Evolutionary conservation across 345 rosid species (phyloP).

Genomic region (Excoecaria agallocha): DNA sequence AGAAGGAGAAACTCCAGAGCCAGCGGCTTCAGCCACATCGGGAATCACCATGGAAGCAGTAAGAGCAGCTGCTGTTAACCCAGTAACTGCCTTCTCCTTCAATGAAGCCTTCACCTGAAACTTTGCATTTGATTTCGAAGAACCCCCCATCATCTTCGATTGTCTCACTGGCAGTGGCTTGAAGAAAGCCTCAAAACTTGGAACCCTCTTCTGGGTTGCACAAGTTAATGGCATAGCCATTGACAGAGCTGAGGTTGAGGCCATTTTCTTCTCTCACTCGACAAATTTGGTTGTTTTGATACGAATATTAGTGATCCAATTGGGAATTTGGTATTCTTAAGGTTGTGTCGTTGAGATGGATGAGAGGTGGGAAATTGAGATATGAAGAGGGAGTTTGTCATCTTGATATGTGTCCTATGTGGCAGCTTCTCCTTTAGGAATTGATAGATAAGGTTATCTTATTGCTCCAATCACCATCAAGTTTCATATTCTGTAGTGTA

Average conservation of each 20-base stretch:
- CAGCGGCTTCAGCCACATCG: constrained; percentile 71
- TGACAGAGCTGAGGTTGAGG: constrained; percentile 71
- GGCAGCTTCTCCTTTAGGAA: constrained; percentile 41
- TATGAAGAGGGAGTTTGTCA: constrained; percentile 20
- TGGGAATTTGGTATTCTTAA: constrained; percentile 7
- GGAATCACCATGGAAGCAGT: constrained; percentile 78
- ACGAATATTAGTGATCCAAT: constrained; percentile 8
- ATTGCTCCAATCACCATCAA: constrained; percentile 39
- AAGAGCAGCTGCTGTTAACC: constrained; percentile 69
- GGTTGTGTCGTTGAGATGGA: constrained; percentile 27
- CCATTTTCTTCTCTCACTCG: constrained; percentile 39
- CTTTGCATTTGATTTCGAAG: constrained; percentile 29
- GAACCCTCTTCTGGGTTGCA: constrained; percentile 43
- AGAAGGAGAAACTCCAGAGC: constrained; percentile 80
- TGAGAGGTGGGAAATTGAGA: constrained; percentile 42
- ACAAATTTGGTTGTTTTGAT: background rate
- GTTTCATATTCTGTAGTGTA: constrained; percentile 24
- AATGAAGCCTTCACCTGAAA: constrained; percentile 52
- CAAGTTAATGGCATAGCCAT: constrained; percentile 56
- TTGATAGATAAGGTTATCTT: constrained; percentile 68
- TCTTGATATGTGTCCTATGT: constrained; percentile 45
- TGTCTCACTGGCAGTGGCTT: constrained; percentile 59
- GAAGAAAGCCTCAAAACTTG: constrained; percentile 42
- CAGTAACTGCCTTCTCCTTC: constrained; percentile 75
- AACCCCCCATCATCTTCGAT: constrained; percentile 28